phyloP scores from a whole-genome alignment of 441 rosid genomes.

The Croton setiger region DNA sequence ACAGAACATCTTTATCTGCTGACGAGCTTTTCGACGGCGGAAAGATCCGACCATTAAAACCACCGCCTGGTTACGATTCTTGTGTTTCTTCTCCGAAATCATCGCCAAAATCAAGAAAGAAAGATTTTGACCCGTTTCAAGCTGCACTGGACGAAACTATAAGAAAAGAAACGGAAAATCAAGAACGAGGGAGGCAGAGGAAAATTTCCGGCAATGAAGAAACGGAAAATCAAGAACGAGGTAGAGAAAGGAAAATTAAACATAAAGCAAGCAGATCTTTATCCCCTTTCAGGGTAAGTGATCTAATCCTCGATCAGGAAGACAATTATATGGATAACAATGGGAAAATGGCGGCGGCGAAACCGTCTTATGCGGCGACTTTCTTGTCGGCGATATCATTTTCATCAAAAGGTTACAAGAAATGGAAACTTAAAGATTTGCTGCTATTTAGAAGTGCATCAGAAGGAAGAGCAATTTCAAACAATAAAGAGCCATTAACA shows the following conservation, averaged over 20 bases:
- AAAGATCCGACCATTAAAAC: slow-evolving; percentile 69
- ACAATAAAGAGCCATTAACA: slow-evolving; percentile 36
- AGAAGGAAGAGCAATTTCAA: slow-evolving; percentile 67
- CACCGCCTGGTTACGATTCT: slow-evolving; percentile 39
- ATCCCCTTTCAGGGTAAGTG: slow-evolving; percentile 76
- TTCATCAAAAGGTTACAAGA: slow-evolving; percentile 42
- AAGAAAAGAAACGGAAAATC: slow-evolving; percentile 17
- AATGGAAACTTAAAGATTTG: slow-evolving; percentile 81
- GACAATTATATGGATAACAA: slow-evolving; percentile 22
- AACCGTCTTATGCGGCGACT: slow-evolving; percentile 6
- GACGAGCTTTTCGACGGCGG: slow-evolving; percentile 90
- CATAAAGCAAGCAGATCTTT: slow-evolving; percentile 70
- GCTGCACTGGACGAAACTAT: slow-evolving; percentile 37
- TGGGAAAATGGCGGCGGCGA: neutral
- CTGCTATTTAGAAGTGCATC: slow-evolving; percentile 83
- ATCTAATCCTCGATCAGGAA: slow-evolving; percentile 46
- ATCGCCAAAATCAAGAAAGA: slow-evolving; percentile 33
- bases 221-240: slow-evolving; percentile 30
- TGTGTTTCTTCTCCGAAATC: slow-evolving; percentile 37
- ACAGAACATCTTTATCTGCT: slow-evolving; percentile 63
- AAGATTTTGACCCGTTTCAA: slow-evolving; percentile 36
- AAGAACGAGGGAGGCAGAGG: slow-evolving; percentile 2
- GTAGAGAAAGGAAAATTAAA: slow-evolving; percentile 41
- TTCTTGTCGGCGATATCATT: slow-evolving; percentile 59
- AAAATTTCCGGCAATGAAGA: neutral